Evolutionary conservation across 148 eudicot species (phyloP).

Genomic region (Cornus kousa): DNA sequence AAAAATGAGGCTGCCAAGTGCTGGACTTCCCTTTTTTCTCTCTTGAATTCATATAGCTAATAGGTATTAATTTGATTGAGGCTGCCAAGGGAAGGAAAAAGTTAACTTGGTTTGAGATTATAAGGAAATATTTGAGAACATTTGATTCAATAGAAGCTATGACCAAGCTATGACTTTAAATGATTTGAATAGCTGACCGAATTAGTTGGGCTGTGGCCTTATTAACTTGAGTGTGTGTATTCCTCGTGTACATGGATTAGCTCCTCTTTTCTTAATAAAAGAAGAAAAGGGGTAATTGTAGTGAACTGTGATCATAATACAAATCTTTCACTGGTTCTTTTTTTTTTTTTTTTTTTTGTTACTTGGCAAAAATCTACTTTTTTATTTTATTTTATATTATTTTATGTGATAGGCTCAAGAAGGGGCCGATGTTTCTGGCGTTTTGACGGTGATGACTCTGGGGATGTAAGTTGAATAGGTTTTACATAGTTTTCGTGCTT

Average conservation of each 20-base stretch:
- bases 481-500: slow-evolving; percentile 8
- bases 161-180: no score
- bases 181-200: no score
- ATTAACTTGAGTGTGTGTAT: no score
- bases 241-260: background rate
- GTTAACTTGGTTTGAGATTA: no score
- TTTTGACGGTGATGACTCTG: slow-evolving; percentile 88
- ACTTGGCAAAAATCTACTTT: background rate
- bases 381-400: background rate
- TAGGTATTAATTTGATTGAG: no score
- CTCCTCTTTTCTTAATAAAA: background rate
- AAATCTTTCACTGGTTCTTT: background rate
- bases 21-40: no score
- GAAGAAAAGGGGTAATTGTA: background rate
- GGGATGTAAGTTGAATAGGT: slow-evolving; percentile 70
- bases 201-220: no score
- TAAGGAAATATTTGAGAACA: no score
- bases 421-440: slow-evolving; percentile 81
- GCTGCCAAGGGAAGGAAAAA: no score
- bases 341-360: background rate
- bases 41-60: no score
- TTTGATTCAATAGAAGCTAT: no score
- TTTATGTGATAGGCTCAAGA: slow-evolving; percentile 71
- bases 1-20: no score
- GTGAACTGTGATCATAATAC: background rate